Evolutionary conservation across 1,284 basidiomycete species (phyloP), one percentile per base, ranked within the genome.

Genomic region (Testicularia cyperi): DNA sequence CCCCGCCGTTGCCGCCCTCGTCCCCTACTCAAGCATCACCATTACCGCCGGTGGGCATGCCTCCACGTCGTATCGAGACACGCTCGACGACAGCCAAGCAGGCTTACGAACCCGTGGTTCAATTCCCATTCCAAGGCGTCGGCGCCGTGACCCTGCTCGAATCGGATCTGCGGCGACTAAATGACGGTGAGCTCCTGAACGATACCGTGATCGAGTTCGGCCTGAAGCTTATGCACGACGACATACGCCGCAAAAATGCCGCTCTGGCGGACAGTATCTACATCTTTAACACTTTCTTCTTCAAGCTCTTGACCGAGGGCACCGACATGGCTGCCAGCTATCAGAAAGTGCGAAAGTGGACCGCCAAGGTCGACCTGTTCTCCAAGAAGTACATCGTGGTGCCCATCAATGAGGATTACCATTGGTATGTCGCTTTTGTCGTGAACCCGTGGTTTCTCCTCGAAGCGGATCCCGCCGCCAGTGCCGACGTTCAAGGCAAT

Each of bases 351-450:
- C 83, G 84, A 21, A 95, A 94, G 77, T 99, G 95, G 95, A 98
- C 94, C 0, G 83, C 85, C 23, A 88, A 85, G 70, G 80, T 89
- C 29, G 83, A 95, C 72, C 77, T 98, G 14, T 99, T 98, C 77
- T 79, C 82, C 52, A 97, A 97, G 81, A 87, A 88, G 70, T 95
- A 88, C 70, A 81, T 99, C 53, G 84, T 99, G 31, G 83, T 99
- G 2, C 95, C 95, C 1, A 95, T 99, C 78, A 96, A 98, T 71
- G 95, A 98, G 77, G 82, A 92, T 68, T 79, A 90, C 33, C 95
- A 99, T 79, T 98, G 95, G 95, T 98, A 95, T 77, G 82, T 98
- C 18, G 92, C 90, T 6, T 85, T 98, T 60, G 92, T 99, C 63
- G 87, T 85, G 77, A 86, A 88, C 51, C 94, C 95, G 0, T 83